These are phyloP conservation scores for Pichia sp. DNA, from an alignment of 1,139 yeast species.

Conservation along the genomic window DNA sequence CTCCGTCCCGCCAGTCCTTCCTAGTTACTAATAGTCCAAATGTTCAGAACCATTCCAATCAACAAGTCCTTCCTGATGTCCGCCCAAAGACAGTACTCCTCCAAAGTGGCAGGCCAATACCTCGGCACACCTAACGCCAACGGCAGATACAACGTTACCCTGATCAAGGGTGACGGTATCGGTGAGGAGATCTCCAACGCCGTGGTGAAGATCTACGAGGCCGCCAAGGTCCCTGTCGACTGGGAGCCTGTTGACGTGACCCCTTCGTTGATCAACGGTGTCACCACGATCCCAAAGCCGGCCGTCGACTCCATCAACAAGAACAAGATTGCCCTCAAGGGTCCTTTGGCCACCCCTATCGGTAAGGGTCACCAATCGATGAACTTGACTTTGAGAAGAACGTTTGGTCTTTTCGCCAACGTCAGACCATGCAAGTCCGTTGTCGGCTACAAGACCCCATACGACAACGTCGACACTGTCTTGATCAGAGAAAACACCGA, in stretches of 20 bases:
- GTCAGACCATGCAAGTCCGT: slow-evolving; percentile 96
- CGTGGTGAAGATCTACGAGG: slow-evolving; percentile 83
- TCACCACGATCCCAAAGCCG: slow-evolving; percentile 87
- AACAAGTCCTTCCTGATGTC: slow-evolving; percentile 17
- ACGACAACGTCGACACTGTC: slow-evolving; percentile 90
- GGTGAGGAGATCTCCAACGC: slow-evolving; percentile 94
- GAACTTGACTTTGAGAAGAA: slow-evolving; percentile 95
- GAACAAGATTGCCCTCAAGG: slow-evolving; percentile 92
- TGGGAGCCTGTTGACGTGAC: slow-evolving; percentile 98
- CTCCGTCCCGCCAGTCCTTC: neutral
- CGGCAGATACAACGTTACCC: slow-evolving; percentile 85
- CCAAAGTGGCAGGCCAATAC: slow-evolving; percentile 52
- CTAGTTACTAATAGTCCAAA: slow-evolving; percentile 7
- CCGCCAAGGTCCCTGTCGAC: slow-evolving; percentile 91
- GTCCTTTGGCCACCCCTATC: slow-evolving; percentile 96
- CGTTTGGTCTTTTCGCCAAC: slow-evolving; percentile 92
- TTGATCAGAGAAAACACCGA: slow-evolving; percentile 98
- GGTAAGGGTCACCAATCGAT: slow-evolving; percentile 98
- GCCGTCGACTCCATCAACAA: slow-evolving; percentile 91
- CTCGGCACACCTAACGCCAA: slow-evolving; percentile 53
- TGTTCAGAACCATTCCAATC: slow-evolving; percentile 22
- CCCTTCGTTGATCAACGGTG: slow-evolving; percentile 86
- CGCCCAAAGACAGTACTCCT: slow-evolving; percentile 32
- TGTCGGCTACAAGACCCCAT: slow-evolving; percentile 91
- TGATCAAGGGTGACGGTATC: slow-evolving; percentile 98